Evolutionary conservation across 2,329 filamentous ascomycete genomes (phyloP).

Genomic region (Pseudodiploospora longispora): DNA sequence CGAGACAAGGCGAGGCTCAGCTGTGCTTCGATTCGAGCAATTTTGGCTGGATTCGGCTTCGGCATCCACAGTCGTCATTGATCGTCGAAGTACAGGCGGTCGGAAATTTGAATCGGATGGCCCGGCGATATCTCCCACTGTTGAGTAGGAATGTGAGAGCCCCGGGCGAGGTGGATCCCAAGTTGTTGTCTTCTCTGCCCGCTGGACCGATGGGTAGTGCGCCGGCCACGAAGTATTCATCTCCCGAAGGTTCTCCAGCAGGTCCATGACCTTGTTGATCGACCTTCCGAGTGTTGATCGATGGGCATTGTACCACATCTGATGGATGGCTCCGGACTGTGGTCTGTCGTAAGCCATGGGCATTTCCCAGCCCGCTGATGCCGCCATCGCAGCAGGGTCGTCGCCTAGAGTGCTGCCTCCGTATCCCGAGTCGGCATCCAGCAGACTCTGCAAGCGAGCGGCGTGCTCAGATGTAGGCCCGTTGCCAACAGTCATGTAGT

Average conservation of each 20-base stretch:
- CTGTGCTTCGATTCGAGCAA: conserved; percentile 50
- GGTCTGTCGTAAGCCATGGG: conserved; percentile 33
- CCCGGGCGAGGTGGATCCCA: conserved; percentile 50
- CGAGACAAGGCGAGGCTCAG: conserved; percentile 77
- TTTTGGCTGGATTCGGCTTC: conserved; percentile 65
- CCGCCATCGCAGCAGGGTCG: conserved; percentile 24
- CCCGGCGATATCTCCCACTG: conserved; percentile 38
- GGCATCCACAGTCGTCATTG: conserved; percentile 55
- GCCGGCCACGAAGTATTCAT: conserved; percentile 92
- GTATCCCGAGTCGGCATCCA: conserved; percentile 88
- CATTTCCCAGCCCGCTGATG: conserved; percentile 30
- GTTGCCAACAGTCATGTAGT: conserved; percentile 82
- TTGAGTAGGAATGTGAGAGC: conserved; percentile 56
- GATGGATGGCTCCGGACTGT: conserved; percentile 78
- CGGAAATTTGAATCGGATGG: conserved; percentile 25
- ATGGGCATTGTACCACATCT: conserved; percentile 92
- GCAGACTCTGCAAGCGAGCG: conserved; percentile 66
- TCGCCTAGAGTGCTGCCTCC: conserved; percentile 70
- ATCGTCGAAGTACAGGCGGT: conserved; percentile 52
- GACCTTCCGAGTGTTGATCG: conserved; percentile 77
- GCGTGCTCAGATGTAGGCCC: conserved; percentile 78
- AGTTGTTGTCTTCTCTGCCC: conserved; percentile 37
- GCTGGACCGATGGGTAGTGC: conserved; percentile 81
- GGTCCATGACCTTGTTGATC: conserved; percentile 79
- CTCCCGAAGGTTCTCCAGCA: conserved; percentile 73